Base-by-base conservation (phyloP, 2,329 filamentous ascomycete species). In the Fusarium foetens region DNA sequence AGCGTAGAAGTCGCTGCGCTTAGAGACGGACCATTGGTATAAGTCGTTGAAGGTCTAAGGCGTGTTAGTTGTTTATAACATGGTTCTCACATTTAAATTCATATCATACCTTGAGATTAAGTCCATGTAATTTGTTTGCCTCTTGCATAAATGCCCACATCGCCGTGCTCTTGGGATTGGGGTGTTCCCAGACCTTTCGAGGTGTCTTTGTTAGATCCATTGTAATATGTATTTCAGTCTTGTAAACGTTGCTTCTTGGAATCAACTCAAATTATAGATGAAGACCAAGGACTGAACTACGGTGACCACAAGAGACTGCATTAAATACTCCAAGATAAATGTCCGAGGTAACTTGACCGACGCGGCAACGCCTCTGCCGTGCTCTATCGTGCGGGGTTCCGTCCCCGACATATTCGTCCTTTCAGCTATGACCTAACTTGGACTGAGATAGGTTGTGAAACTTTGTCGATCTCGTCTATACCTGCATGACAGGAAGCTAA, bases 81-180 rank as follows among this genome's bases (percentile, higher is more conserved):
- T 57, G 12, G 7, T n/a, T 31, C 21, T 31, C 8, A 12, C 16
- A 5, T 19, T 11, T 21, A 1, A 7, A 9, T 27, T 19, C 8
- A 25, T 2, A 25, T 8, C 78, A 68, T 80, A 91, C 91, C 81
- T 89, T 83, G 68, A 95, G 83, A 21, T 85, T 80, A 8, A 91
- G 79, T 8, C 83, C 83, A 63, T 89, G 82, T 53, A 86, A 88
- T 35, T 81, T 78, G 79, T 95, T 94, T 31, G 91, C 81, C 14
- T 84, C 81, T 75, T 92, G 87, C 85, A 93, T 91, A 77, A 94
- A 92, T 53, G 83, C 80, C 81, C 88, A 91, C 86, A 94, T 92
- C 36, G 85, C 81, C 3, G 92, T 93, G 68, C 83, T 85, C 75
- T 88, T 78, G 21, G 90, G 90, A 71, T 89, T 78, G 2, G 89